These are phyloP conservation scores for Monilinia aucupariae DNA, from an alignment of 2,329 filamentous ascomycete species.

Conservation along the genomic window DNA sequence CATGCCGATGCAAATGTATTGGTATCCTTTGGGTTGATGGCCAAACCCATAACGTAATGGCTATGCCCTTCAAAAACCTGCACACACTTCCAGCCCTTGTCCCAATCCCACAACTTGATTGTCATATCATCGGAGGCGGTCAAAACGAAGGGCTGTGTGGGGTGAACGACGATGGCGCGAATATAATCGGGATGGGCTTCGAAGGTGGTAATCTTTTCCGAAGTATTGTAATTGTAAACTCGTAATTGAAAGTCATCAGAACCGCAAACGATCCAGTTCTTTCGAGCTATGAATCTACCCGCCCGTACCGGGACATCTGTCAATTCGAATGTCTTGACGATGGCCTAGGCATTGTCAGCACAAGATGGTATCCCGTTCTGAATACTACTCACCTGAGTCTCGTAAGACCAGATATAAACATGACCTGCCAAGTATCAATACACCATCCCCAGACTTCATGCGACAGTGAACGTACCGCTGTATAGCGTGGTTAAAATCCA, in stretches of 20 bases:
- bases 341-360: slow-evolving; percentile 48
- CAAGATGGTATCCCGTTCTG: not conserved
- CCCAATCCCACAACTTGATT: slow-evolving; percentile 99
- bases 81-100: slow-evolving; percentile 92
- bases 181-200: slow-evolving; percentile 99
- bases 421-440: slow-evolving; percentile 58
- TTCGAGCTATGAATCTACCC: slow-evolving; percentile 90
- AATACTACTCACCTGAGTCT: slow-evolving; percentile 60
- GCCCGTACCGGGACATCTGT: slow-evolving; percentile 97
- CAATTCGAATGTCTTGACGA: slow-evolving; percentile 98
- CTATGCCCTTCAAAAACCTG: slow-evolving; percentile 94
- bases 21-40: slow-evolving; percentile 96
- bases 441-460: slow-evolving; percentile 18
- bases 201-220: slow-evolving; percentile 95
- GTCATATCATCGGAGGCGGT: slow-evolving; percentile 98
- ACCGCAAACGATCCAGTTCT: slow-evolving; percentile 98
- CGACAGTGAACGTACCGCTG: slow-evolving; percentile 59
- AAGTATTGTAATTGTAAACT: slow-evolving; percentile 99
- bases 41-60: slow-evolving; percentile 94
- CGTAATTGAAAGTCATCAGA: slow-evolving; percentile 84
- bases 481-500: slow-evolving; percentile 96
- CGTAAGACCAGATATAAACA: slow-evolving; percentile 99
- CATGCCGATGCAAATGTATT: slow-evolving; percentile 92
- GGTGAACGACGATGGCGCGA: slow-evolving; percentile 91
- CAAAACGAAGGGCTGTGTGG: slow-evolving; percentile 89